Evolutionary conservation across 1,284 basidiomycete species (phyloP), one percentile per base, ranked within the genome.

Genomic region (Trametes hirsuta): DNA sequence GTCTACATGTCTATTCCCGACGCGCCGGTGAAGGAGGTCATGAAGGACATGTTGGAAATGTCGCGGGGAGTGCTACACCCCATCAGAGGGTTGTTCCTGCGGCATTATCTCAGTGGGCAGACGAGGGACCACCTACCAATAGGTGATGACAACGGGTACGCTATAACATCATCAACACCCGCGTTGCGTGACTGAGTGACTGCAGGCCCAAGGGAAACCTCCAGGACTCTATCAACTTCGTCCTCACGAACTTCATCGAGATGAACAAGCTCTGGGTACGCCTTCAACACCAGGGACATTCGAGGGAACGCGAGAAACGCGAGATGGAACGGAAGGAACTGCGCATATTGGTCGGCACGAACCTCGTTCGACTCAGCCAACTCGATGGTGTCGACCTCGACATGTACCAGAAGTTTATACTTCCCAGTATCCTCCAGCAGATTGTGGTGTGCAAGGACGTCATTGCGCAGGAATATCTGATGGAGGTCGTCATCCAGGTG

Each of bases 1-100:
- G 95, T 98, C 21, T 97, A 97, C 81, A 97, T 97, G 95, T 95
- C 94, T 21, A 89, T 97, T 46, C 87, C 94, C 2, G 95, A 97
- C 58, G 94, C 95, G 6, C 95, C 95, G 6, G 88, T 97, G 59
- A 96, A 95, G 81, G 95, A 98, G 78, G 94, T 98, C 67, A 98
- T 97, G 95, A 97, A 97, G 82, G 95, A 98, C 76, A 97, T 98
- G 95, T 91, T 98, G 88, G 95, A 98, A 75, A 98, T 98, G 95
- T 94, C 94, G 34, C 82, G 95, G 39, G 95, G 96, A 61, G 93
- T 97, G 4, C 83, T 98, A 66, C 94, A 97, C 74, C 95, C 95
- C 15, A 95, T 94, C 45, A 82, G 96, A 52, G 96, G 95, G 34
- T 78, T 98, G 40, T 98, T 98, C 77, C 79, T 98, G 41, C 84